Evolutionary conservation across 768 basidiomycete genomes (phyloP).

Genomic region (Auricularia auricula-judae): DNA sequence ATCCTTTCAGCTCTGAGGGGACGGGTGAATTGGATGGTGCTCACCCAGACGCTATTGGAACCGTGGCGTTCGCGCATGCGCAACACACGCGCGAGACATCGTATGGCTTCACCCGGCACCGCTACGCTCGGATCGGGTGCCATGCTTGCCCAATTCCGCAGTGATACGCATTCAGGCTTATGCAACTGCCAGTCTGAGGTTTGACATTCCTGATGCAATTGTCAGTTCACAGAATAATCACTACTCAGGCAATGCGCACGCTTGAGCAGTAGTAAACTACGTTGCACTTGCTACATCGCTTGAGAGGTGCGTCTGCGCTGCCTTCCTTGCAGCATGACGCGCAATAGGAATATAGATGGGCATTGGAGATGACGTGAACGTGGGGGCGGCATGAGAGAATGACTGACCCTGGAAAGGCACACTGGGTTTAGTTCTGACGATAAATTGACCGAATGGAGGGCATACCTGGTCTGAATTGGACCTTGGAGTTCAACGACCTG

Average conservation of each 20-base stretch:
- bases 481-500: conserved; percentile 35
- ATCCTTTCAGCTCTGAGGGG: background rate
- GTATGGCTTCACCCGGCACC: conserved; percentile 66
- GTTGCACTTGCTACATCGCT: conserved; percentile 67
- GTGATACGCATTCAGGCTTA: conserved; percentile 65
- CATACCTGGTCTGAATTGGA: conserved; percentile 27
- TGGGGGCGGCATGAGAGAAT: conserved; percentile 51
- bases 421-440: conserved; percentile 2
- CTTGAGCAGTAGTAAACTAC: conserved; percentile 63
- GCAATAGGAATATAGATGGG: conserved; percentile 51
- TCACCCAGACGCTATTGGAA: conserved; percentile 44
- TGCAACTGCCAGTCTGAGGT: conserved; percentile 63
- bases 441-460: background rate
- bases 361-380: conserved; percentile 52
- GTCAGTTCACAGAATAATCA: background rate
- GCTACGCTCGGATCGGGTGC: conserved; percentile 36
- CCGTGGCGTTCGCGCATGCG: conserved; percentile 54
- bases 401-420: conserved; percentile 36
- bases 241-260: conserved; percentile 31
- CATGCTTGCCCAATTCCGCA: conserved; percentile 44
- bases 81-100: conserved; percentile 67
- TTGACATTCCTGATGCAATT: conserved; percentile 47
- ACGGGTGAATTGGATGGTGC: conserved; percentile 9
- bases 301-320: conserved; percentile 30
- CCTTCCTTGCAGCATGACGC: conserved; percentile 46